These are phyloP conservation scores for Candida sp. DNA, from an alignment of 1,139 yeast genomes.

Conservation along the genomic window DNA sequence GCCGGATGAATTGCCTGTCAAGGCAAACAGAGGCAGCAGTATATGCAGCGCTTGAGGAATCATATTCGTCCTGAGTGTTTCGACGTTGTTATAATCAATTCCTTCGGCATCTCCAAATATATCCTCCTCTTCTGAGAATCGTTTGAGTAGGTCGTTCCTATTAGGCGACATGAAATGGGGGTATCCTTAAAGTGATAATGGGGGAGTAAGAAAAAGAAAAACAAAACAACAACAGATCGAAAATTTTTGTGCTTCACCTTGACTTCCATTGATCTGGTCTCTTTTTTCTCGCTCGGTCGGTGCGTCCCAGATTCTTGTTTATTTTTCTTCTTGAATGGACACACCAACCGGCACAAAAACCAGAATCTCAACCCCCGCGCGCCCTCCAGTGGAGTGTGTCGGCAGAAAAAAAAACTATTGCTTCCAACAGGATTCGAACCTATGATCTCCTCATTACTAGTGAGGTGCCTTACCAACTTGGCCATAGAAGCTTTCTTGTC, in stretches of 20 bases:
- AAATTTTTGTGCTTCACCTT: neutral
- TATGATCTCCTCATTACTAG: conserved; percentile 3
- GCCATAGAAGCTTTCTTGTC: neutral
- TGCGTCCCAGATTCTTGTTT: neutral
- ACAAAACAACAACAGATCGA: neutral
- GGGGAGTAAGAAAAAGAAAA: neutral
- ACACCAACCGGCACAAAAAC: neutral
- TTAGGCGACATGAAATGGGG: conserved; percentile 1
- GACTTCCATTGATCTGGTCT: neutral
- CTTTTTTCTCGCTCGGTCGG: neutral
- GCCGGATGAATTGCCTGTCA: conserved; percentile 11
- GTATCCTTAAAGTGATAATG: neutral
- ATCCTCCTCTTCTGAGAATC: conserved; percentile 26
- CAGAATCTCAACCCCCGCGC: neutral
- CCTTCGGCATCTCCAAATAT: conserved; percentile 33
- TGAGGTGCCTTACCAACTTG: conserved; percentile 4
- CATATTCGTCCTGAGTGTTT: conserved; percentile 9
- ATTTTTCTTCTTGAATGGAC: neutral
- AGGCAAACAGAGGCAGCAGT: conserved; percentile 14
- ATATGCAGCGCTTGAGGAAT: conserved; percentile 8
- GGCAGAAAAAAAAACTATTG: neutral
- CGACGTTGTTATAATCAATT: conserved; percentile 15
- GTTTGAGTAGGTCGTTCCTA: conserved; percentile 18
- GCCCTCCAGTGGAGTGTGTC: too few relatives aligned
- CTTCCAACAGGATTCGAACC: conserved; percentile 3